Base-by-base conservation (phyloP, 805 yeast genomes). In the Starmerella vitae region DNA sequence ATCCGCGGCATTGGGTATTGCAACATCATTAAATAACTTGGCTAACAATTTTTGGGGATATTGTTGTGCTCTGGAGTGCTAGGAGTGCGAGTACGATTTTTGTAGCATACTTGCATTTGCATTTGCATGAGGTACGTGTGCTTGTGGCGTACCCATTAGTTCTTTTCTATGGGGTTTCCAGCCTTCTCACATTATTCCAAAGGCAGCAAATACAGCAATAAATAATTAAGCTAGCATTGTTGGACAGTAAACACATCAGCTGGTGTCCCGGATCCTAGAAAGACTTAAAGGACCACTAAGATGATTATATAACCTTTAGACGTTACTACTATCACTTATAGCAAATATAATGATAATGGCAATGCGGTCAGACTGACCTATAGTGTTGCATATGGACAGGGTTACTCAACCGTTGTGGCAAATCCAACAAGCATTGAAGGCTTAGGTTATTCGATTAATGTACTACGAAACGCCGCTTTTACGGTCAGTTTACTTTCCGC, bases 111-210 rank as follows among this genome's bases (percentile, higher is more conserved):
- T 66, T 91, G 54, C n/a, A n/a, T n/a, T n/a, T n/a, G n/a, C 82
- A 76, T 53, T 66, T 91, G 43, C 75, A 77, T 37, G 82, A 85
- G 50, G 94, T 88, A 46, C 74, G 98, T 53, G 77, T 80, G 4
- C 70, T 91, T 46, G 79, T 91, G 43, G 98, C 96, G 2, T 91
- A 91, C 55, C 98, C 98, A 2, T 66, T 91, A 53, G 76, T 80
- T 12, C 73, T 91, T 63, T 88, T 88, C 57, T 91, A 91, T 66
- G 75, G 86, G 41, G 86, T 88, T 3, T 91, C 91, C 67, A 94
- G 96, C 24, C 68, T 91, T 49, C 85, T 91, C 93, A 93, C 95
- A 1, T 78, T 91, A 25, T 91, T 91, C 57, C 86, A 72, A 10
- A 66, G 33, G n/a, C 12, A 13, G 18, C 15, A 10, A 17, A 14